These are phyloP conservation scores for Diaporthe eres DNA, from an alignment of 2,329 filamentous ascomycete species.

Conservation along the genomic window DNA sequence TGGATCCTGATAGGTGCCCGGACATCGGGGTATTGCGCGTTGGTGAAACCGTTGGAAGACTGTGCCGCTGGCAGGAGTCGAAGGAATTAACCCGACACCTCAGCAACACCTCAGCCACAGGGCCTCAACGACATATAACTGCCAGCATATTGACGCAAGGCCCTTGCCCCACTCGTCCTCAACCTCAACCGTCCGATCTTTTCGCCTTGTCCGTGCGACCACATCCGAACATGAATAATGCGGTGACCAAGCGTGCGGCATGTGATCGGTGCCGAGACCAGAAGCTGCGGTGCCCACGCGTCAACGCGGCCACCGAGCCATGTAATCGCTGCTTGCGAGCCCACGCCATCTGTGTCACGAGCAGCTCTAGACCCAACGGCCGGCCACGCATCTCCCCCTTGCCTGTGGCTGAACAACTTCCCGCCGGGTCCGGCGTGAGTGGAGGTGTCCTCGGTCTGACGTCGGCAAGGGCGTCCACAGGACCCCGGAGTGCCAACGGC, in stretches of 20 bases:
- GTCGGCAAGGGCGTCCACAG: background rate
- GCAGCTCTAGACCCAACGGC: conserved; percentile 2
- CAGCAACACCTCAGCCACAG: background rate
- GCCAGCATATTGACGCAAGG: background rate
- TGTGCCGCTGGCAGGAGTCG: background rate
- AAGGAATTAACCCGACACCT: too few species aligned
- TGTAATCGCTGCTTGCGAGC: background rate
- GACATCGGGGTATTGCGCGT: background rate
- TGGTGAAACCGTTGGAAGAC: background rate
- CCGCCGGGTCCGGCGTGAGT: background rate
- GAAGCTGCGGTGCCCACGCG: conserved; percentile 7
- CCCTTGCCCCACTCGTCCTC: background rate
- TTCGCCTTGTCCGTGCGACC: background rate
- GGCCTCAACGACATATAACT: background rate
- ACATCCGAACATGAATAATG: background rate
- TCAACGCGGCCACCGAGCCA: background rate
- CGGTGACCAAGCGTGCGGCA: background rate
- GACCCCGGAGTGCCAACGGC: background rate
- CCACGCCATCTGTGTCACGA: background rate
- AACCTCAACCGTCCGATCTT: background rate
- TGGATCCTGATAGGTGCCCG: background rate
- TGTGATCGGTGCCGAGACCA: conserved; percentile 3
- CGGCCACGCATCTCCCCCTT: background rate
- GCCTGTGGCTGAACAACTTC: background rate
- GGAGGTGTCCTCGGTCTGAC: background rate